These are phyloP conservation scores for Trypanosoma lewisi DNA, from an alignment of 208 protist species.

Conservation along the genomic window DNA sequence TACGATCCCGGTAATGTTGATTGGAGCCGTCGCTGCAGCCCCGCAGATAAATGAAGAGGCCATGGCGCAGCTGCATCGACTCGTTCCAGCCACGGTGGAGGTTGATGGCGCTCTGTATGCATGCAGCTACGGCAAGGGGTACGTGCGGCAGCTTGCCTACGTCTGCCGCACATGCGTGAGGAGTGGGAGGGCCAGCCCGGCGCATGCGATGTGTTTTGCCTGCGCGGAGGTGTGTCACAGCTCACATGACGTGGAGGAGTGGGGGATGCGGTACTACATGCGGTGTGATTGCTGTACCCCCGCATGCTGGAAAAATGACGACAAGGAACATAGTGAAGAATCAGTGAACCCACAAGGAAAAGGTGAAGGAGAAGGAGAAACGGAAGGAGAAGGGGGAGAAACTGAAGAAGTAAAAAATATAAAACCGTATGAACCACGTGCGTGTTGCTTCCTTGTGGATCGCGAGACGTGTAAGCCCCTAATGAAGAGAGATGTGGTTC, in stretches of 20 bases:
- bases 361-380: not conserved
- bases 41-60: conserved; percentile 51
- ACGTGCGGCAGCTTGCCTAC: conserved; percentile 73
- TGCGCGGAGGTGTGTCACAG: conserved; percentile 82
- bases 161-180: conserved; percentile 80
- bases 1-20: conserved; percentile 58
- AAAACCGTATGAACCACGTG: conserved; percentile 30
- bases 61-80: conserved; percentile 57
- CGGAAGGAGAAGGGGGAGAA: too few species aligned
- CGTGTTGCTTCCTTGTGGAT: conserved; percentile 77
- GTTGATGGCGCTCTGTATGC: conserved; percentile 63
- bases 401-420: too few species aligned
- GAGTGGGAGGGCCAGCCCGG: conserved; percentile 47
- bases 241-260: conserved; percentile 81
- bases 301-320: conserved; percentile 51
- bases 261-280: conserved; percentile 82
- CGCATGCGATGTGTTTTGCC: conserved; percentile 72
- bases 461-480: conserved; percentile 50
- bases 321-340: conserved; percentile 1
- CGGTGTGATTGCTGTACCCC: conserved; percentile 86
- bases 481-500: conserved; percentile 36
- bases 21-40: conserved; percentile 42
- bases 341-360: not conserved
- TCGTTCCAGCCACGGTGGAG: conserved; percentile 71
- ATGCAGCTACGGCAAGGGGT: conserved; percentile 75